phyloP scores from a whole-genome alignment of 2,329 filamentous ascomycete species.

The Mycosphaerelloides madeirae region DNA sequence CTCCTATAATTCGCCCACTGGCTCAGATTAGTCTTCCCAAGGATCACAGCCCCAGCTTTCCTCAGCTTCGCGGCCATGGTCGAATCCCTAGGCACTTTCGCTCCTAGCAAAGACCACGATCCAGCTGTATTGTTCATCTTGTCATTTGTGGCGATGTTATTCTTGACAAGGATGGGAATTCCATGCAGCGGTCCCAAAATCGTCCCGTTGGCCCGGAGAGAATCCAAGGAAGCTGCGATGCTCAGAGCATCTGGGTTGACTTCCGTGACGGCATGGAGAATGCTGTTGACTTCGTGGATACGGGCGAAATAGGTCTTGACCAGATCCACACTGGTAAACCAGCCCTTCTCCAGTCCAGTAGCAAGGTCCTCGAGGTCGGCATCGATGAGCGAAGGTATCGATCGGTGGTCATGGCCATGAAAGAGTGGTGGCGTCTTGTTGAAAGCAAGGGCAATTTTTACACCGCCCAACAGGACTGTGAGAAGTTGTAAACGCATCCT shows the following conservation, averaged over 20 bases:
- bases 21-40: conserved; percentile 62
- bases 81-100: conserved; percentile 53
- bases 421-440: neutral
- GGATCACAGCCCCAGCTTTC: conserved; percentile 57
- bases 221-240: conserved; percentile 48
- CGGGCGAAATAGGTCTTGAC: conserved; percentile 52
- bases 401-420: conserved; percentile 2
- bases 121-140: conserved; percentile 61
- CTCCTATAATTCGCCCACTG: conserved; percentile 63
- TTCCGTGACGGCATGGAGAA: conserved; percentile 50
- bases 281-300: conserved; percentile 51
- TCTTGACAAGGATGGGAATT: conserved; percentile 62
- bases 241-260: conserved; percentile 52
- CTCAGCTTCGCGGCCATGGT: conserved; percentile 58
- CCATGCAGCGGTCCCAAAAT: conserved; percentile 56
- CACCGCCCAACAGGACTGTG: neutral
- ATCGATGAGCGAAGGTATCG: conserved; percentile 43
- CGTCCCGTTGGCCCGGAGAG: conserved; percentile 43
- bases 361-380: conserved; percentile 50
- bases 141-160: conserved; percentile 61
- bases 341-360: conserved; percentile 44
- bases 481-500: neutral
- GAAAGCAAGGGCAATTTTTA: neutral
- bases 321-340: conserved; percentile 56
- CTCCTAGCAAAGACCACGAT: conserved; percentile 58